Base-by-base conservation (phyloP, 2,329 filamentous ascomycete species). In the Rutstroemia sp. region DNA sequence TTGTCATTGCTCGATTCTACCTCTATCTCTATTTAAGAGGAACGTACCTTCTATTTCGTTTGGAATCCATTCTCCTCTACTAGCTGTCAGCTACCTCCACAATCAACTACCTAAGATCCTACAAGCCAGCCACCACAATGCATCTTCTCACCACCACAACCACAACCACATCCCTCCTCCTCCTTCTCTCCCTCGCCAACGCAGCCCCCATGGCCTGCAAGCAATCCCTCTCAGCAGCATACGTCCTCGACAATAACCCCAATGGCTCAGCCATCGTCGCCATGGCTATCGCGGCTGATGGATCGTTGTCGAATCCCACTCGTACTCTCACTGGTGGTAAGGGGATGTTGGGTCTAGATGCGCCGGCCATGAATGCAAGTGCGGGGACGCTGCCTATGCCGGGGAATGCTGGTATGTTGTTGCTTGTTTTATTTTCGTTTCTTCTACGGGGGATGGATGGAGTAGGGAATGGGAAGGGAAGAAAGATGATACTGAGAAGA, bases 181-280 rank as follows among this genome's bases (percentile, higher is more conserved):
- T 14, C 4, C n/a, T 44, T 9, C 19, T 42, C 34, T n/a, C 49
- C 7, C 12, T 42, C 38, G 23, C 39, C n/a, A 16, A 41, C 25
- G 38, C 49, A 19, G 19, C 49, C 19, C 21, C 49, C 5, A 27
- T 21, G 6, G 18, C 23, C 12, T 18, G 16, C 39, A n/a, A 42
- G 16, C 42, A 18, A 14, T 23, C 30, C 10, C 7, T n/a, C 8
- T 41, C 51, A 21, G 63, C 77, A 63, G 79, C 79, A 0, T 85
- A 84, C 66, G 68, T 83, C 48, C 68, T 82, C 46, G 80, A 77
- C 41, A 85, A 85, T 61, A 73, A 78, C 5, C 66, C 67, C 14
- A 61, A 72, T 1, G 55, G 60, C 2, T 79, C 82, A 56, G 57
- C 49, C 10, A 73, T 84, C 2, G 69, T 81, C 3, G 75, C 79